Percentiles rank a stretch among this genome's conserved stretches.
These are phyloP conservation scores for Luvunga scandens DNA, from an alignment of 345 rosid species.

Conservation along the genomic window DNA sequence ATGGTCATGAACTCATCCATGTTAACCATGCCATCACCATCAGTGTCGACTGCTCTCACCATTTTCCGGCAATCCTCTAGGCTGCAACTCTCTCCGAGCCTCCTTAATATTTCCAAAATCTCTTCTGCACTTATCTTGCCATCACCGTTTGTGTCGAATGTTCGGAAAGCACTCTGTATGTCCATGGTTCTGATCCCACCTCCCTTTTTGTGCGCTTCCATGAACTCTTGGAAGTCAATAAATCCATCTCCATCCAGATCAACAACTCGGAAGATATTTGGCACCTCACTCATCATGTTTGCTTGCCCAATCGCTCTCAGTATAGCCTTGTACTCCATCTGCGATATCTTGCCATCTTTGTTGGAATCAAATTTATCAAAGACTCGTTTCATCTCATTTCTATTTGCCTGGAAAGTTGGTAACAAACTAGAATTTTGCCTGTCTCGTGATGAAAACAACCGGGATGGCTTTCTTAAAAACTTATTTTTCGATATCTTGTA, in stretches of 20 bases:
- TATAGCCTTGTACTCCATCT: conserved; percentile 66
- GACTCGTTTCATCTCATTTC: conserved; percentile 59
- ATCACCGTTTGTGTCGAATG: conserved; percentile 66
- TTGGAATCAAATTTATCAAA: conserved; percentile 72
- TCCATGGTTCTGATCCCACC: conserved; percentile 59
- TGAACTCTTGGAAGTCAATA: conserved; percentile 76
- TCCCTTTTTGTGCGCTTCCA: conserved; percentile 57
- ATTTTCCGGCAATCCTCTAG: conserved; percentile 69
- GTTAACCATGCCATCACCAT: conserved; percentile 71
- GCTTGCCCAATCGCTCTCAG: conserved; percentile 64
- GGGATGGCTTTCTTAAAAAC: conserved; percentile 55
- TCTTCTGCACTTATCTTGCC: conserved; percentile 88
- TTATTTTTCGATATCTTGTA: conserved; percentile 67
- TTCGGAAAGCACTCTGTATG: conserved; percentile 57
- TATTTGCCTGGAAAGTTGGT: conserved; percentile 46
- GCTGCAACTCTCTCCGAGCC: conserved; percentile 79
- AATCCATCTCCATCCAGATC: conserved; percentile 86
- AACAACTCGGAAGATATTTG: conserved; percentile 56
- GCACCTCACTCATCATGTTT: conserved; percentile 41
- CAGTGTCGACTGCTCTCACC: conserved; percentile 74
- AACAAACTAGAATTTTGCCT: conserved; percentile 48
- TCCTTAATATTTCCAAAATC: conserved; percentile 54
- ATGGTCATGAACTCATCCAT: conserved; percentile 80
- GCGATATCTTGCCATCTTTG: conserved; percentile 85
- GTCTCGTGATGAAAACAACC: conserved; percentile 51